Base-by-base conservation (phyloP, 2,329 filamentous ascomycete species). In the Penicillium griseofulvum region DNA sequence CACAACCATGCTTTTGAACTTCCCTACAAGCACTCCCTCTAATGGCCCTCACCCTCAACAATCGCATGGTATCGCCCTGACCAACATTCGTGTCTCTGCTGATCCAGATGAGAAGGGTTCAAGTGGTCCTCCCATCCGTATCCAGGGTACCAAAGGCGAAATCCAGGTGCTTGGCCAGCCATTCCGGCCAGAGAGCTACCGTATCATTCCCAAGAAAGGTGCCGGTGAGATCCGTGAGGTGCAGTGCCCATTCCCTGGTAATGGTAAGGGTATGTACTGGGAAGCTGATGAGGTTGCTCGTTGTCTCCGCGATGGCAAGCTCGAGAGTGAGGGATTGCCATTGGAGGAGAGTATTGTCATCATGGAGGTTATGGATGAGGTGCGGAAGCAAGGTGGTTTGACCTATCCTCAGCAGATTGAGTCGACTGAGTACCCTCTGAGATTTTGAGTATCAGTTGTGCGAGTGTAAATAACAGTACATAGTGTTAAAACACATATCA, bases 241-340 rank as follows among this genome's bases (percentile, higher is more conserved):
- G 63, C 71, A 73, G 42, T 68, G 63, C 50, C 64, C 68, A 12
- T 76, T 82, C 55, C 83, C 84, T 28, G 81, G 79, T 14, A 74
- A 79, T 63, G 90, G 90, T 11, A 87, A 90, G 61, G 91, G 90
- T 47, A 94, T 95, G 89, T 94, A 90, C 76, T 93, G 87, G 87
- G 88, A 92, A 72, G 90, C 90, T 1, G 89, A 92, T 70, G 89
- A 91, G 77, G 87, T 84, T 61, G 89, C 87, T 28, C 80, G 86
- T 43, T 90, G 88, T 62, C 69, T 96, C 54, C 80, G 87, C 41
- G 90, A 94, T 69, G 89, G 90, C 22, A 85, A 85, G 74, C 82
- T 87, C 66, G 87, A 96, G 78, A 91, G 90, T 69, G 80, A 82
- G 45, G 81, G 81, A 12, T 76, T 94, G 73, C 84, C 87, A 19